Conservation (phyloP, 208 protist genomes). For the Leishmania aethiopica region DNA sequence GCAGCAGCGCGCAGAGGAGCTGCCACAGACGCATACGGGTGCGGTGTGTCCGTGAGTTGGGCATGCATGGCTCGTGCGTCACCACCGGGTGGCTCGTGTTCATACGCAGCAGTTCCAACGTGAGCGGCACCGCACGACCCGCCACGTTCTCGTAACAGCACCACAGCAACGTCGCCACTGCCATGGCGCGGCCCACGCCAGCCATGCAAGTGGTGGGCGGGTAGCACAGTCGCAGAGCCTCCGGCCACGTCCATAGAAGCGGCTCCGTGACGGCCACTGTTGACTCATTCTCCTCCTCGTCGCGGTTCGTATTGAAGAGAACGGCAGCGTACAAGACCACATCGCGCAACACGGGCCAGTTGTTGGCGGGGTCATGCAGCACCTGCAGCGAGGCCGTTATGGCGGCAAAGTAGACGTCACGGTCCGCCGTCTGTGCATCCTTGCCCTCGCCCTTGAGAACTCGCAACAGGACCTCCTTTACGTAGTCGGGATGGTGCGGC, state of each 20-base stretch:
- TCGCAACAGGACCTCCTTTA: constrained; percentile 36
- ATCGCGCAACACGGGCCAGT: constrained; percentile 51
- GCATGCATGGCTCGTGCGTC: constrained; percentile 86
- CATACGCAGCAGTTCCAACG: constrained; percentile 66
- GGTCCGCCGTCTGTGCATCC: constrained; percentile 57
- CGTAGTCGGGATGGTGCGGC: constrained; percentile 42
- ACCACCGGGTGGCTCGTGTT: constrained; percentile 60
- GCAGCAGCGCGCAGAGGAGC: constrained; percentile 75
- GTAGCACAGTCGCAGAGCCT: constrained; percentile 59
- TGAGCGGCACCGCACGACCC: constrained; percentile 35
- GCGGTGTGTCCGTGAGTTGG: constrained; percentile 88
- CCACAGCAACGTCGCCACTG: constrained; percentile 68
- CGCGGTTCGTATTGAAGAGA: constrained; percentile 70
- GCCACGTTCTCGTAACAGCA: constrained; percentile 44
- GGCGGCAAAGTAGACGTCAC: constrained; percentile 64
- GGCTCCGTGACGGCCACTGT: constrained; percentile 79
- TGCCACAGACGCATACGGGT: constrained; percentile 89
- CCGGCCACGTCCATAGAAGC: constrained; percentile 57
- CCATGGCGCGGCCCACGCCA: constrained; percentile 68
- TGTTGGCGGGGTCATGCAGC: constrained; percentile 42
- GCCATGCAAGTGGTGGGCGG: constrained; percentile 78
- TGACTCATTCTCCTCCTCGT: constrained; percentile 81
- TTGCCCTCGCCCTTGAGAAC: constrained; percentile 42
- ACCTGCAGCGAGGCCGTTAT: constrained; percentile 59
- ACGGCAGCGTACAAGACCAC: constrained; percentile 71